Conservation (phyloP, 2,329 filamentous ascomycete genomes). For the Diaporthe humulicola region DNA sequence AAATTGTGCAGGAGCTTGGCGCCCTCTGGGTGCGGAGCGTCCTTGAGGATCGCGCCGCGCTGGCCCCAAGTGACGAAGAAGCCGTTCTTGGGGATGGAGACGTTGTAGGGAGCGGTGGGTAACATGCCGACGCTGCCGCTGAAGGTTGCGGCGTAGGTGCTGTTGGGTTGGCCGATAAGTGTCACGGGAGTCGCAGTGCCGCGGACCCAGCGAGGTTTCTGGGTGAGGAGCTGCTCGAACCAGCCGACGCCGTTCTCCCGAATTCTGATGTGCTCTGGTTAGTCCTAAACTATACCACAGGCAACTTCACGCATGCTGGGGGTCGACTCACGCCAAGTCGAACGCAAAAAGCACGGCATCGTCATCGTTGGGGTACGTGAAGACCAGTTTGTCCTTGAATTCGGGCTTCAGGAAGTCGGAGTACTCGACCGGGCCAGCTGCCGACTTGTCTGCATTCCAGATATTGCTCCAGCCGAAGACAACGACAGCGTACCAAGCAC, state of each 20-base stretch:
- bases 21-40: background rate
- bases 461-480: background rate
- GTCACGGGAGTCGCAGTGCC: background rate
- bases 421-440: background rate
- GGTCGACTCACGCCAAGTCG: background rate
- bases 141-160: background rate
- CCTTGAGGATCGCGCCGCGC: background rate
- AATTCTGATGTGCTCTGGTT: background rate
- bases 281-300: background rate
- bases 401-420: background rate
- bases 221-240: background rate
- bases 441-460: background rate
- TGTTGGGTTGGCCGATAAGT: background rate
- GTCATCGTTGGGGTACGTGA: background rate
- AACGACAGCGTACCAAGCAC: background rate
- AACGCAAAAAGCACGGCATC: background rate
- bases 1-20: slow-evolving; percentile 6
- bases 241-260: background rate
- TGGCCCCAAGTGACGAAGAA: background rate
- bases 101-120: background rate
- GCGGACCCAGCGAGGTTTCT: background rate
- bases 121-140: background rate
- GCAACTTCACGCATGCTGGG: background rate
- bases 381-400: background rate
- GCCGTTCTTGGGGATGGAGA: background rate